phyloP scores from a whole-genome alignment of 225 moss, liverwort and hornwort genomes.

The Lunularia cruciata region DNA sequence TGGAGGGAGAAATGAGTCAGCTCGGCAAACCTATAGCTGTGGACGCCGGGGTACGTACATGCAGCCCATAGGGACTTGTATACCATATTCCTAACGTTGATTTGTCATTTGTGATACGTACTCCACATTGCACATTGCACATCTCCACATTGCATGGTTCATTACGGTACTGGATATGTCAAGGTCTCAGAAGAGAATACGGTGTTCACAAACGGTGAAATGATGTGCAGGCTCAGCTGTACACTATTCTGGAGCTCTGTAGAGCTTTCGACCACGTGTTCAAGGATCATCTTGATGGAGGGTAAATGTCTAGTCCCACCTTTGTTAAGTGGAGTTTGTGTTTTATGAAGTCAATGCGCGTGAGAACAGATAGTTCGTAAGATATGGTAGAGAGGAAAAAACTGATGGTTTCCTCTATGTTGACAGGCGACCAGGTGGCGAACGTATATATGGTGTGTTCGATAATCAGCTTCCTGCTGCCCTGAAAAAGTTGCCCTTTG shows the following conservation, averaged over 20 bases:
- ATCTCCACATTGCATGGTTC: too few species aligned
- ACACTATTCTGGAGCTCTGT: conserved; percentile 82
- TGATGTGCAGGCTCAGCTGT: conserved; percentile 76
- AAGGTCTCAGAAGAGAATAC: too few species aligned
- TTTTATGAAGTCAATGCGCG: too few species aligned
- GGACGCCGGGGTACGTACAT: conserved; percentile 73
- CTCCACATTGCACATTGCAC: too few species aligned
- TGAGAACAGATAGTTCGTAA: too few species aligned
- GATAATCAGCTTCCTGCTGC: conserved; percentile 88
- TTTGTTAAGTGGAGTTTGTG: background rate
- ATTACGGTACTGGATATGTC: too few species aligned
- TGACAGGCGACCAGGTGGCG: conserved; percentile 78
- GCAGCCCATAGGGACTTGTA: background rate
- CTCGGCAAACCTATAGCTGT: conserved; percentile 78
- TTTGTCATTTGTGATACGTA: too few species aligned
- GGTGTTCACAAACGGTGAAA: too few species aligned
- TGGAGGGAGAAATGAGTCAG: conserved; percentile 74
- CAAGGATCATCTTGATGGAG: conserved; percentile 83
- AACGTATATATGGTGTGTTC: conserved; percentile 77
- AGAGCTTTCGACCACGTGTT: conserved; percentile 82
- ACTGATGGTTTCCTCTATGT: background rate
- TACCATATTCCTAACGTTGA: too few species aligned
- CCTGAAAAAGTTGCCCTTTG: conserved; percentile 75
- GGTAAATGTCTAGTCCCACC: conserved; percentile 34
- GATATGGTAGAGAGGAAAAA: too few species aligned